phyloP scores from a whole-genome alignment of 2,329 filamentous ascomycete genomes.

The Fusarium xylarioides region DNA sequence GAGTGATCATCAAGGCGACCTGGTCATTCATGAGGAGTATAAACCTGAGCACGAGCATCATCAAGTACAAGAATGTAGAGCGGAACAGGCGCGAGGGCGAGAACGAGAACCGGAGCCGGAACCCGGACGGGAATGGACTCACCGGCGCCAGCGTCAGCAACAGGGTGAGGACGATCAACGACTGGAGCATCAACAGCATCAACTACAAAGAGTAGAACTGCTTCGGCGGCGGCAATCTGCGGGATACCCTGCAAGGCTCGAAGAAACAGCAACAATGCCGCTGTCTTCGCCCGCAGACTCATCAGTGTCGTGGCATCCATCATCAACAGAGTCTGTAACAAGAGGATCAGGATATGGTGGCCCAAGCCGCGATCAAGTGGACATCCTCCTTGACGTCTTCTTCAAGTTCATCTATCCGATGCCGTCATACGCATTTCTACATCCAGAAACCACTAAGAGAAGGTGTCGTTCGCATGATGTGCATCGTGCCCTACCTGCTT shows the following conservation, averaged over 20 bases:
- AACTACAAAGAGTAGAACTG: background rate
- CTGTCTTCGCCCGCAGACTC: background rate
- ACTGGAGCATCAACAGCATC: background rate
- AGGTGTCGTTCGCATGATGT: background rate
- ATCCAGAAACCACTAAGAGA: background rate
- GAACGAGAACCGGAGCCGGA: background rate
- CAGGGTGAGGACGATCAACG: background rate
- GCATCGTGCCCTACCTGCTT: background rate
- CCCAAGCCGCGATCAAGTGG: background rate
- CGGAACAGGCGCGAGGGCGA: background rate
- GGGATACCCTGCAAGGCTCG: background rate
- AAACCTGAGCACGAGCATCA: background rate
- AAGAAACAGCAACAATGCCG: background rate
- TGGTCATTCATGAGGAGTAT: background rate
- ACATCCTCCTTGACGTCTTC: background rate
- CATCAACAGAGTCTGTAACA: background rate
- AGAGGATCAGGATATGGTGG: accelerated
- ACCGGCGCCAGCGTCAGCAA: background rate
- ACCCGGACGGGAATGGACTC: background rate
- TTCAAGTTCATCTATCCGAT: background rate
- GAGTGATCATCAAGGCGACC: background rate
- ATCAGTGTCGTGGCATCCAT: background rate
- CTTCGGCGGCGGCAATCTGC: background rate
- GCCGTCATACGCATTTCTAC: background rate
- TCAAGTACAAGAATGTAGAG: background rate